Base-by-base conservation (phyloP, 352 stramenopile genomes). In the Lagenidium giganteum region DNA sequence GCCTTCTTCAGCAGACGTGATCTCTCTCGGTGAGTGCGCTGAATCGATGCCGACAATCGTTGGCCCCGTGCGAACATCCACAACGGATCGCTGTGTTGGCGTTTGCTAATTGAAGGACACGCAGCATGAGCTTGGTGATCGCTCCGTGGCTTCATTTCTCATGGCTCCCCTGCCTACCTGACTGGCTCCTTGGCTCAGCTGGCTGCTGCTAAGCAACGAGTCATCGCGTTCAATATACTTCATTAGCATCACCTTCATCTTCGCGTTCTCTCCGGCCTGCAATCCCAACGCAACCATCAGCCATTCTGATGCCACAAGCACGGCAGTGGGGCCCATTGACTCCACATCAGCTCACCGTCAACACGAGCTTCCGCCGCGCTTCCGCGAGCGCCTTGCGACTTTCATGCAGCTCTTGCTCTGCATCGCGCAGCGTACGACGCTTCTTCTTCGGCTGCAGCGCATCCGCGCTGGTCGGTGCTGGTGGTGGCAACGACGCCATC, bases 191-290 rank as follows among this genome's bases (percentile, higher is more conserved):
- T 72, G 62, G 43, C 72, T 90, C 42, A 93, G 47, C 54, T 93
- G 81, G 31, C 77, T 89, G 38, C 74, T 75, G 50, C 71, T 77
- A 37, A 89, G 41, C 22, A 93, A 56, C 45, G 77, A 87, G 44
- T 91, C 72, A 49, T 91, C 81, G 41, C 83, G 85, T 17, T 93
- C 74, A 34, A 93, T 87, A 63, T 93, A 91, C 38, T 84, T 87
- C 72, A 88, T 80, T 20, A 93, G 61, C 42, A 91, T 35, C 47
- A 91, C 79, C 47, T 87, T 88, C 70, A 91, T 89, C 59, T 89
- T 88, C 41, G 81, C 81, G 47, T 91, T 91, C 48, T 93, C 81
- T 17, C 78, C 63, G 16, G 80, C 80, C 73, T 89, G 36, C 1
- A 22, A n/a, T 2, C 12, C 5, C 8, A n/a, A 16, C 30, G 25